phyloP scores from a whole-genome alignment of 1,284 basidiomycete genomes.

The Ganoderma leucocontextum region DNA sequence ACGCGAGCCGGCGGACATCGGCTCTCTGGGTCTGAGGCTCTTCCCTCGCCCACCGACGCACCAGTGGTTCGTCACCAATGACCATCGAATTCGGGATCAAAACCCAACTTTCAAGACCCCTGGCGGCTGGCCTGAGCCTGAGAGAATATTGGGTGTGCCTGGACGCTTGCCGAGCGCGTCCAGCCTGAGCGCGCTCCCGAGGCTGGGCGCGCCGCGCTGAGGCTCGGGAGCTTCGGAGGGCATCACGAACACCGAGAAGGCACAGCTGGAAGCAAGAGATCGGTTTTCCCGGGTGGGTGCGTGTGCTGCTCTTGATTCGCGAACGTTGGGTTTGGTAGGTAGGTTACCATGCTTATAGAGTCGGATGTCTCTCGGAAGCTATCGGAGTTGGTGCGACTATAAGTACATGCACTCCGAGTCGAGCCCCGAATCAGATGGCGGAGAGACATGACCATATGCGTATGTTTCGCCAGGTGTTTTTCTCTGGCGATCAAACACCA shows the following conservation, averaged over 20 bases:
- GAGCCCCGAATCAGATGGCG: no score
- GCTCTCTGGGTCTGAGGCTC: neutral
- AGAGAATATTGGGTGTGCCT: neutral
- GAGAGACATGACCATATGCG: neutral
- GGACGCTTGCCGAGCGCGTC: neutral
- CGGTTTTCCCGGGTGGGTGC: neutral
- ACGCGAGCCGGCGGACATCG: neutral
- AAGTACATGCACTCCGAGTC: neutral
- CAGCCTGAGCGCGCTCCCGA: neutral
- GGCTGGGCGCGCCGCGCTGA: constrained; percentile 4
- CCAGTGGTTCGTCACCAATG: no score
- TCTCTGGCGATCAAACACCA: neutral
- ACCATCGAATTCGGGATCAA: neutral
- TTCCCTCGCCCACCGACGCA: neutral
- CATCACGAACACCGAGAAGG: neutral
- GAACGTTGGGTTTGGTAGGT: neutral
- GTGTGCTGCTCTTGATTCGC: neutral
- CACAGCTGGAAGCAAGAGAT: neutral
- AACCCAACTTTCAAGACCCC: neutral
- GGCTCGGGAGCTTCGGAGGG: neutral
- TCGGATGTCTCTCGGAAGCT: neutral
- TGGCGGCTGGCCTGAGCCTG: neutral
- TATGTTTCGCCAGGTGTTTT: neutral
- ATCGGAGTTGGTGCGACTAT: neutral
- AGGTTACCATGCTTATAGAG: neutral